These are phyloP conservation scores for Elsinoe ampelina DNA, from an alignment of 2,329 filamentous ascomycete species.

Conservation along the genomic window DNA sequence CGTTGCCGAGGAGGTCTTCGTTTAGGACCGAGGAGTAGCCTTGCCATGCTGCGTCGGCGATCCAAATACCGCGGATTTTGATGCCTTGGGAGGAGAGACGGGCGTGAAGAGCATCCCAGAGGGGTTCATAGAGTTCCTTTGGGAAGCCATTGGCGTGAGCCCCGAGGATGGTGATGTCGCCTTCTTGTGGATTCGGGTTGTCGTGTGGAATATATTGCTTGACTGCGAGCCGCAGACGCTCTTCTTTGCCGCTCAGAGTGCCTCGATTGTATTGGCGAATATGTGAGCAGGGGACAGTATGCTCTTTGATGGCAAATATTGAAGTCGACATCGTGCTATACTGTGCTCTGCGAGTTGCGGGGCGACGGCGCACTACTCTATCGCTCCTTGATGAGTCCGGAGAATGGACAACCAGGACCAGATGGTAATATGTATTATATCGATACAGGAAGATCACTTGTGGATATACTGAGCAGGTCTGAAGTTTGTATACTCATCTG, in stretches of 20 bases:
- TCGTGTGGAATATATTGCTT: constrained; percentile 76
- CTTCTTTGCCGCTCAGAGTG: constrained; percentile 63
- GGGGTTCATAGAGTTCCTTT: constrained; percentile 87
- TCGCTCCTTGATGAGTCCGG: not conserved
- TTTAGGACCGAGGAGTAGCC: constrained; percentile 72
- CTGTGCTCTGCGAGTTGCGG: not conserved
- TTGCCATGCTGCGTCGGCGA: constrained; percentile 80
- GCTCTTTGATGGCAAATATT: constrained; percentile 60
- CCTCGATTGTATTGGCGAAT: constrained; percentile 73
- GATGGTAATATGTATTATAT: no score
- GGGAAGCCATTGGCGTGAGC: constrained; percentile 89
- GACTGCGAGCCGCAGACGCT: constrained; percentile 61
- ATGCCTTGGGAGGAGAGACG: constrained; percentile 51
- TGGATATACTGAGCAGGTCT: no score
- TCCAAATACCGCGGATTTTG: constrained; percentile 74
- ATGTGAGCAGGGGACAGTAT: constrained; percentile 64
- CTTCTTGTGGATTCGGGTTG: constrained; percentile 57
- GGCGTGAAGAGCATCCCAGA: constrained; percentile 74
- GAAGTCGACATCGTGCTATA: constrained; percentile 30
- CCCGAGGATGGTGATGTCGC: constrained; percentile 76
- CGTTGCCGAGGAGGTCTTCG: constrained; percentile 66
- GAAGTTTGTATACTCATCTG: not conserved
- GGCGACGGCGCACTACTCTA: not conserved
- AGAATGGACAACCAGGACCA: not conserved
- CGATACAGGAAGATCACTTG: no score